A percentile compares a stretch with the other conserved stretches of the same genome.
phyloP scores from a whole-genome alignment of 2,329 filamentous ascomycete genomes.

The Laburnicola sp. region DNA sequence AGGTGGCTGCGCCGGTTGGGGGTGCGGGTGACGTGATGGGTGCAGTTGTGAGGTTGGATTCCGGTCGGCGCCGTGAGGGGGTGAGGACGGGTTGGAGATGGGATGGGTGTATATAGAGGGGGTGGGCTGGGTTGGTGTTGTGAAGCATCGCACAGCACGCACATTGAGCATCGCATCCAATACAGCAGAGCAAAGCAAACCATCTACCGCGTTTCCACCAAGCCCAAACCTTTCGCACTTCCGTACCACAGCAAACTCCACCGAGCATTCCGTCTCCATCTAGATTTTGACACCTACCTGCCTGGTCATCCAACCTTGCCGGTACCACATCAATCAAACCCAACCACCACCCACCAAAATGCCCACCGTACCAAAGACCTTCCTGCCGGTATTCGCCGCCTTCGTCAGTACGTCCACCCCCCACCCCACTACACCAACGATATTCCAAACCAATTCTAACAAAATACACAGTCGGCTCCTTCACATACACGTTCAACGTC shows the following conservation, averaged over 20 bases:
- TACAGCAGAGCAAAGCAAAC: neutral
- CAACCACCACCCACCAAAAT: slow-evolving; percentile 22
- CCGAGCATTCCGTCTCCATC: no score
- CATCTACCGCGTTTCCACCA: neutral
- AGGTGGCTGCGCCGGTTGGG: slow-evolving; percentile 1
- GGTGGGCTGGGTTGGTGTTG: slow-evolving; percentile 9
- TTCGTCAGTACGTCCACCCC: slow-evolving; percentile 33
- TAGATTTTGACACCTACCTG: no score
- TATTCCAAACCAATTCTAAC: slow-evolving; percentile 11
- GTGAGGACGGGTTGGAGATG: neutral
- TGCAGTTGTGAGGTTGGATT: slow-evolving; percentile 4
- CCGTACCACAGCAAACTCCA: no score
- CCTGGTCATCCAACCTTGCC: slow-evolving; percentile 1
- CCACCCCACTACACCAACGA: neutral
- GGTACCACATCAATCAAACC: neutral
- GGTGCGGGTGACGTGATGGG: slow-evolving; percentile 14
- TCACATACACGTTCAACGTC: slow-evolving; percentile 40
- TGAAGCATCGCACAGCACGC: neutral
- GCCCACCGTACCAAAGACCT: slow-evolving; percentile 38
- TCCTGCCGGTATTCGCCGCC: slow-evolving; percentile 35
- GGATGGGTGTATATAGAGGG: slow-evolving; percentile 11
- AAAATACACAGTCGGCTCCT: slow-evolving; percentile 22
- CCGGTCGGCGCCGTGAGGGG: slow-evolving; percentile 5
- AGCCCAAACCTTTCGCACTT: no score
- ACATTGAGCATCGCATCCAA: slow-evolving; percentile 1